Evolutionary conservation across 2,329 filamentous ascomycete species (phyloP).

Genomic region (Eurotiales sp.): DNA sequence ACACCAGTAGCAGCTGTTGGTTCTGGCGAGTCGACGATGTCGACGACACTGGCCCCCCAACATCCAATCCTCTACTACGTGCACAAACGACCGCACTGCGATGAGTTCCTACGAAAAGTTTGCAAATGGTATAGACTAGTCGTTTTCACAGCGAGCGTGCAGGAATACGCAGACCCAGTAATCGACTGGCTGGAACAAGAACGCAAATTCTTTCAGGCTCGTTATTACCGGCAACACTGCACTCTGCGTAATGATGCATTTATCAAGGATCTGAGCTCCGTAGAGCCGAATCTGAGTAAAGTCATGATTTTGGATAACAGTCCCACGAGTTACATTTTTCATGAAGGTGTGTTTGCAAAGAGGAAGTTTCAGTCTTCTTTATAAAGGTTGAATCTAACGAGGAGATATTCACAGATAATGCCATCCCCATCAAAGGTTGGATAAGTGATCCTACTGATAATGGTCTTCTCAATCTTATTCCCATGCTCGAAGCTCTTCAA

Average conservation of each 20-base stretch:
- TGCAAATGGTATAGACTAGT: slow-evolving; percentile 98
- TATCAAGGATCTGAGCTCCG: slow-evolving; percentile 94
- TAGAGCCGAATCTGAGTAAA: slow-evolving; percentile 94
- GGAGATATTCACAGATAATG: slow-evolving; percentile 67
- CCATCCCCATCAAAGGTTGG: slow-evolving; percentile 98
- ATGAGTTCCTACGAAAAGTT: slow-evolving; percentile 91
- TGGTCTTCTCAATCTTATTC: slow-evolving; percentile 87
- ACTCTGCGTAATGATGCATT: slow-evolving; percentile 93
- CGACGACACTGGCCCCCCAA: slow-evolving; percentile 69
- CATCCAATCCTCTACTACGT: slow-evolving; percentile 98
- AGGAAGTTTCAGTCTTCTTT: not conserved
- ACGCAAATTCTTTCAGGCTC: slow-evolving; percentile 88
- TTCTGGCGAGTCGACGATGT: slow-evolving; percentile 56
- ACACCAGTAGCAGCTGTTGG: slow-evolving; percentile 37
- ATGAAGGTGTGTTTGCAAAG: slow-evolving; percentile 74
- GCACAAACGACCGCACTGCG: slow-evolving; percentile 93
- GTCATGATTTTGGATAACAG: slow-evolving; percentile 99
- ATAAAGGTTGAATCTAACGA: slow-evolving; percentile 10
- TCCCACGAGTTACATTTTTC: slow-evolving; percentile 96
- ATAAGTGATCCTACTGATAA: slow-evolving; percentile 98
- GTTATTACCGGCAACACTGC: slow-evolving; percentile 96
- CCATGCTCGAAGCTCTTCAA: slow-evolving; percentile 87
- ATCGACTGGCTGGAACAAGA: slow-evolving; percentile 98
- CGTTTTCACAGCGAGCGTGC: slow-evolving; percentile 93
- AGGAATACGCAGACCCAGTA: slow-evolving; percentile 97